A percentile compares a stretch with the other conserved stretches of the same genome.
Conservation (phyloP, 2,329 filamentous ascomycete species). For the Pseudophaeomoniella oleicola region DNA sequence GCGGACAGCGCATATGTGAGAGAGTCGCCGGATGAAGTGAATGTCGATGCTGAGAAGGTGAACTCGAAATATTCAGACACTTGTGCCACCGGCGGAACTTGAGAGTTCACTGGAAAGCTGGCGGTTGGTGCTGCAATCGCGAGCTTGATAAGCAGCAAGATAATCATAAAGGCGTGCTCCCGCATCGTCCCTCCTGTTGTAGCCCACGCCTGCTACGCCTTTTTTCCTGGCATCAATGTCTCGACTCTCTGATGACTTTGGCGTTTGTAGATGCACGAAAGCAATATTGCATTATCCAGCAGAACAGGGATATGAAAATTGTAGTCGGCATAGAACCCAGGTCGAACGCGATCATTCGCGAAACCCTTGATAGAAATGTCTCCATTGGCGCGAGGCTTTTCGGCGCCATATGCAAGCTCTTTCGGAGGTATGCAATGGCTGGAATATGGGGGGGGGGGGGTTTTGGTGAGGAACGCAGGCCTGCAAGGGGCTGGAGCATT, state of each 20-base stretch:
- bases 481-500: conserved; percentile 7
- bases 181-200: neutral
- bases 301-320: neutral
- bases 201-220: neutral
- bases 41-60: conserved; percentile 44
- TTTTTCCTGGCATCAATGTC: neutral
- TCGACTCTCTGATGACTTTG: too few relatives aligned
- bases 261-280: neutral
- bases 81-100: conserved; percentile 66
- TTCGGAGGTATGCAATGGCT: neutral
- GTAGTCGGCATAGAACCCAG: neutral
- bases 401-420: neutral
- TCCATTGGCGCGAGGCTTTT: conserved; percentile 1
- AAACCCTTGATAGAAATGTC: neutral
- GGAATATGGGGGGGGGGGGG: conserved; percentile 5
- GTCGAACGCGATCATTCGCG: neutral
- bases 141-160: conserved; percentile 14
- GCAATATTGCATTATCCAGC: neutral
- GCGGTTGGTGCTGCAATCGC: conserved; percentile 22
- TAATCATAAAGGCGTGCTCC: conserved; percentile 8
- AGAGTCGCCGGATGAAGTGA: conserved; percentile 40
- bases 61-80: conserved; percentile 39
- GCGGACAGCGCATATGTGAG: conserved; percentile 53
- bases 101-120: conserved; percentile 67
- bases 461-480: neutral